phyloP scores from a whole-genome alignment of 2,329 filamentous ascomycete genomes.

The Pseudonectria buxi region DNA sequence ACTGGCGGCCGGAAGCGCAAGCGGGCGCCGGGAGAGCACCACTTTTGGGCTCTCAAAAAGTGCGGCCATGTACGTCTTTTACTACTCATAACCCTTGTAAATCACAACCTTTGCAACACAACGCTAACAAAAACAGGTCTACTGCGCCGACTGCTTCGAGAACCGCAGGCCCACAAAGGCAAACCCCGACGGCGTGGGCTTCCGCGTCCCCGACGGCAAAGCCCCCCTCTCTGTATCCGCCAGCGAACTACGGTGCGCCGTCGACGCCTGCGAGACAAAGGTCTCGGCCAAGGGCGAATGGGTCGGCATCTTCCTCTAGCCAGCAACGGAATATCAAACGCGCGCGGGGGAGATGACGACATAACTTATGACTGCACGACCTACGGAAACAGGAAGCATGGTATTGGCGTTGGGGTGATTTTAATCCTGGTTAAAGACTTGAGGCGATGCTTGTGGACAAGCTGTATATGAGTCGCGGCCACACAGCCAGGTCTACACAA shows the following conservation, averaged over 20 bases:
- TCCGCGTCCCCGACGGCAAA: slow-evolving; percentile 28
- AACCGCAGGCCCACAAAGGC: slow-evolving; percentile 39
- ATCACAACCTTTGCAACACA: background rate
- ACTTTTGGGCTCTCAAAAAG: slow-evolving; percentile 85
- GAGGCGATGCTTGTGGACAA: too few relatives aligned
- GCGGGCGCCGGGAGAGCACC: slow-evolving; percentile 57
- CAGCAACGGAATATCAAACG: too few relatives aligned
- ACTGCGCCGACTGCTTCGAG: slow-evolving; percentile 56
- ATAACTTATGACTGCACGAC: too few relatives aligned
- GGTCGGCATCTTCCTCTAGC: slow-evolving; percentile 54
- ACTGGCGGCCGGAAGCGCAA: slow-evolving; percentile 35
- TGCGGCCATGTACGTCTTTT: slow-evolving; percentile 76
- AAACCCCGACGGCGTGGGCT: slow-evolving; percentile 29
- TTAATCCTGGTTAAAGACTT: too few relatives aligned
- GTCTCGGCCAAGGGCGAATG: slow-evolving; percentile 49
- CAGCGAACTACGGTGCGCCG: slow-evolving; percentile 44
- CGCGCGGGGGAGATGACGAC: too few relatives aligned
- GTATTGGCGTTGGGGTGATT: too few relatives aligned
- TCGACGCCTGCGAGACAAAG: slow-evolving; percentile 50
- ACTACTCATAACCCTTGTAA: background rate
- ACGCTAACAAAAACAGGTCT: slow-evolving; percentile 41
- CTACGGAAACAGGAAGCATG: too few relatives aligned
- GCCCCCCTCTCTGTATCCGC: slow-evolving; percentile 11
- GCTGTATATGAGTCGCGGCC: too few relatives aligned
- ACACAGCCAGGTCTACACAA: too few relatives aligned